Evolutionary conservation across 2,329 filamentous ascomycete species (phyloP).

Genomic region (Polychaeton citri): DNA sequence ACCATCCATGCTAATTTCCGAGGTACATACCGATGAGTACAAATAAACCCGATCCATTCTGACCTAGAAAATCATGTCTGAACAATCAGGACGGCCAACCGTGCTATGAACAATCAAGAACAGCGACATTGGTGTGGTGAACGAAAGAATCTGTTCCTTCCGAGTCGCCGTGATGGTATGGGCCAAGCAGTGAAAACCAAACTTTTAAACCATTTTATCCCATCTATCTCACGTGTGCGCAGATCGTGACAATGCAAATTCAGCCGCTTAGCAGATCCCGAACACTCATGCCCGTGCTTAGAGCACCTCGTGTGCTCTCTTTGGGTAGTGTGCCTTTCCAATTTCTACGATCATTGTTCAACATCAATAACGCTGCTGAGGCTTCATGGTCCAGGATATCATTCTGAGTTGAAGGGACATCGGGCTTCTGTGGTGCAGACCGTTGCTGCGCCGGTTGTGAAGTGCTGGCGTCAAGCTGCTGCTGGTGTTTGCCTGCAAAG

Average conservation of each 20-base stretch:
- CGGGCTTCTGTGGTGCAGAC: not conserved
- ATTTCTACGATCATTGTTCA: constrained; percentile 61
- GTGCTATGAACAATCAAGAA: too few relatives aligned
- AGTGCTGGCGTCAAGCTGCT: not conserved
- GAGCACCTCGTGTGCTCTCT: constrained; percentile 4
- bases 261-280: constrained; percentile 29
- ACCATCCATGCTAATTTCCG: too few relatives aligned
- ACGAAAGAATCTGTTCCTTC: too few relatives aligned
- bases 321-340: constrained; percentile 21
- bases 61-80: too few relatives aligned
- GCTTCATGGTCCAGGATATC: constrained; percentile 52
- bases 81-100: too few relatives aligned
- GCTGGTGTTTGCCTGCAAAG: constrained; percentile 1
- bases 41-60: too few relatives aligned
- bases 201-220: too few relatives aligned
- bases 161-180: too few relatives aligned
- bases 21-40: too few relatives aligned
- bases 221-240: not conserved
- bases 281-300: constrained; percentile 27
- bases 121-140: too few relatives aligned
- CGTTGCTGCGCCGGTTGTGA: not conserved
- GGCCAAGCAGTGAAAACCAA: too few relatives aligned
- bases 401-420: constrained; percentile 5
- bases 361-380: constrained; percentile 74
- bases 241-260: not conserved